These are phyloP conservation scores for Jaapia argillacea DNA, from an alignment of 768 basidiomycete species.

Conservation along the genomic window DNA sequence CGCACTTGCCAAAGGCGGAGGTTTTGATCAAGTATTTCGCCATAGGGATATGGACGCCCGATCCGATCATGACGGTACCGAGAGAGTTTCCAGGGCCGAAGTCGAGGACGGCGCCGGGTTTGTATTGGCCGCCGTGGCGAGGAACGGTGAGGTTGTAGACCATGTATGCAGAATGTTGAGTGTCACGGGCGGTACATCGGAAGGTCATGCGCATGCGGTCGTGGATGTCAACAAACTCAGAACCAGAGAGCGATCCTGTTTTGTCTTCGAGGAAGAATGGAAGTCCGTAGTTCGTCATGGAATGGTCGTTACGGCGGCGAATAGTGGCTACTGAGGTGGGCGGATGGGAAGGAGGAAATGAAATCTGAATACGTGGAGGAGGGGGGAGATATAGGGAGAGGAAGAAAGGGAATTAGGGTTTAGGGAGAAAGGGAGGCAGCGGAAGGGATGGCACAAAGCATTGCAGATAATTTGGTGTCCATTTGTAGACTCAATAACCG, in stretches of 20 bases:
- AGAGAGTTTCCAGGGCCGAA: conserved; percentile 35
- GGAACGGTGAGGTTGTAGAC: conserved; percentile 35
- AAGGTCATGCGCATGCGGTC: conserved; percentile 44
- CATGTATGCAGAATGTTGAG: conserved; percentile 37
- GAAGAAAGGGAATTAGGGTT: too few species aligned
- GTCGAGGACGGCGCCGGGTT: conserved; percentile 36
- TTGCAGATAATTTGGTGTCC: too few species aligned
- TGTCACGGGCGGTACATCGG: conserved; percentile 34
- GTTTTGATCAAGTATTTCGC: conserved; percentile 37
- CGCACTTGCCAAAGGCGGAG: conserved; percentile 32
- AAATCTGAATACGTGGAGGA: too few species aligned
- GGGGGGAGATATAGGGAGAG: too few species aligned
- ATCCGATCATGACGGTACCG: conserved; percentile 39
- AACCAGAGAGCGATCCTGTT: conserved; percentile 39
- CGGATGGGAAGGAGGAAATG: neutral
- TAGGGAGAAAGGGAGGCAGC: too few species aligned
- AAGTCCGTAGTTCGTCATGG: conserved; percentile 39
- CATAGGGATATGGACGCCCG: conserved; percentile 33
- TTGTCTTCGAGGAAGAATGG: conserved; percentile 59
- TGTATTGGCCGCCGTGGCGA: conserved; percentile 16
- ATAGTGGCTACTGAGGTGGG: neutral
- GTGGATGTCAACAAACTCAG: conserved; percentile 55
- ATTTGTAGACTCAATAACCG: too few species aligned
- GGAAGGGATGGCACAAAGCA: too few species aligned
- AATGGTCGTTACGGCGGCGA: neutral